Conservation (phyloP, 257 asterid genomes). For the Gentiana macrophylla region DNA sequence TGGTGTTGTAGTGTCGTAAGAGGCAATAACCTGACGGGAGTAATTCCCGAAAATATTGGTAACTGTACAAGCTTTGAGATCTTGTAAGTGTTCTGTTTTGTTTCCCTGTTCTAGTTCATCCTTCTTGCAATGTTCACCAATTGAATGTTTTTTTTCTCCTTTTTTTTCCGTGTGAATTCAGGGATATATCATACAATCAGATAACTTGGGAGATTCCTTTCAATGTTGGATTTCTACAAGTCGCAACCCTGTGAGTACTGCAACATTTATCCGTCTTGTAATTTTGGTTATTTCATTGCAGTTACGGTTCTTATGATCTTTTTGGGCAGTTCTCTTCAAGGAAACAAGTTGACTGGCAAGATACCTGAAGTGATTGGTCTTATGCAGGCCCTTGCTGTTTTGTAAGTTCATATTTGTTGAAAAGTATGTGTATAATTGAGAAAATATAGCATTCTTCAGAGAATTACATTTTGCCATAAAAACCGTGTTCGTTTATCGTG, state of each 20-base stretch:
- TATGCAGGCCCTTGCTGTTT: constrained; percentile 98
- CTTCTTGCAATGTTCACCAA: too few species aligned
- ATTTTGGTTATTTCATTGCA: neutral
- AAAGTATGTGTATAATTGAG: neutral
- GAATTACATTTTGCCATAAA: neutral
- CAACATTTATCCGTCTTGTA: neutral
- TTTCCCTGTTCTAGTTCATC: neutral
- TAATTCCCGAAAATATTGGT: constrained; percentile 83
- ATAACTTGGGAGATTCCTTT: constrained; percentile 90
- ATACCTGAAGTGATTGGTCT: constrained; percentile 96
- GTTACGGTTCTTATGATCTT: neutral
- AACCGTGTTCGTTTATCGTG: neutral
- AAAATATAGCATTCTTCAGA: neutral
- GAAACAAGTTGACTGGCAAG: constrained; percentile 78
- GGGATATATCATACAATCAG: constrained; percentile 91
- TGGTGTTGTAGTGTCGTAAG: constrained; percentile 59
- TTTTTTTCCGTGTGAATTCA: constrained; percentile 11
- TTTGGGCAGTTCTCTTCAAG: constrained; percentile 69
- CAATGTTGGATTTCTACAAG: constrained; percentile 95
- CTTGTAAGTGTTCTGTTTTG: constrained; percentile 40
- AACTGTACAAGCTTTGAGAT: constrained; percentile 97
- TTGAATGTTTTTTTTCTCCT: neutral
- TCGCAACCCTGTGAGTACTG: constrained; percentile 78
- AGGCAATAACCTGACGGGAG: constrained; percentile 81
- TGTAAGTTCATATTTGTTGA: constrained; percentile 38